These are phyloP conservation scores for Termitomyces sp. DNA, from an alignment of 768 basidiomycete species.

Conservation along the genomic window DNA sequence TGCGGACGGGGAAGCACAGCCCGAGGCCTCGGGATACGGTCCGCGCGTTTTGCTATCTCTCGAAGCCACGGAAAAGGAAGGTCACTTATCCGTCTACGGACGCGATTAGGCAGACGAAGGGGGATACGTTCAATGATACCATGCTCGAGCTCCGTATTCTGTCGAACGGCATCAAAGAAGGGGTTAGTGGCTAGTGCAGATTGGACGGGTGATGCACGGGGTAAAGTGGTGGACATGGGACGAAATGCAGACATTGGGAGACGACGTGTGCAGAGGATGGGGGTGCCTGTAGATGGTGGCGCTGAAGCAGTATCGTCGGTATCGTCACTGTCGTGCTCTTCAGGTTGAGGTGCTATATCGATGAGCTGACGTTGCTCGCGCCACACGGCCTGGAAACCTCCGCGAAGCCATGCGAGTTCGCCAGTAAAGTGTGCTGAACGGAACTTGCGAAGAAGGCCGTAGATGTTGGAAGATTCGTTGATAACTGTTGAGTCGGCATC, in stretches of 20 bases:
- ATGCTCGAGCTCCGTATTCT: slow-evolving; percentile 76
- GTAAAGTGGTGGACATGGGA: slow-evolving; percentile 34
- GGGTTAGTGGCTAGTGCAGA: slow-evolving; percentile 61
- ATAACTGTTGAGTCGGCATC: slow-evolving; percentile 71
- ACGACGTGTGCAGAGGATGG: slow-evolving; percentile 44
- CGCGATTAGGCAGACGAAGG: slow-evolving; percentile 45
- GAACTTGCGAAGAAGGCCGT: slow-evolving; percentile 74
- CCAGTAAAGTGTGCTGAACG: slow-evolving; percentile 45
- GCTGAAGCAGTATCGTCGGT: slow-evolving; percentile 5
- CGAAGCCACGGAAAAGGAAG: slow-evolving; percentile 78
- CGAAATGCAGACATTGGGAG: slow-evolving; percentile 65
- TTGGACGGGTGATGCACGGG: slow-evolving; percentile 13
- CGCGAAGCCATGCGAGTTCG: slow-evolving; percentile 71
- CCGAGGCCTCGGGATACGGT: slow-evolving; percentile 1
- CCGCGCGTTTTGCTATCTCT: slow-evolving; percentile 45
- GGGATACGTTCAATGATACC: slow-evolving; percentile 80
- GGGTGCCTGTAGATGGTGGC: slow-evolving; percentile 6
- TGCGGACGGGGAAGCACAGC: background rate
- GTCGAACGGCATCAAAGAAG: slow-evolving; percentile 92
- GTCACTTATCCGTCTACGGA: slow-evolving; percentile 57
- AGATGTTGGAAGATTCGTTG: slow-evolving; percentile 60
- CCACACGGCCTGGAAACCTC: slow-evolving; percentile 76
- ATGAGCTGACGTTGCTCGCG: slow-evolving; percentile 45
- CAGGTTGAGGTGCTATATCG: slow-evolving; percentile 42
- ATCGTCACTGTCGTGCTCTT: slow-evolving; percentile 43